Base-by-base conservation (phyloP, 1,284 basidiomycete species). In the Coriolopsis trogii region DNA sequence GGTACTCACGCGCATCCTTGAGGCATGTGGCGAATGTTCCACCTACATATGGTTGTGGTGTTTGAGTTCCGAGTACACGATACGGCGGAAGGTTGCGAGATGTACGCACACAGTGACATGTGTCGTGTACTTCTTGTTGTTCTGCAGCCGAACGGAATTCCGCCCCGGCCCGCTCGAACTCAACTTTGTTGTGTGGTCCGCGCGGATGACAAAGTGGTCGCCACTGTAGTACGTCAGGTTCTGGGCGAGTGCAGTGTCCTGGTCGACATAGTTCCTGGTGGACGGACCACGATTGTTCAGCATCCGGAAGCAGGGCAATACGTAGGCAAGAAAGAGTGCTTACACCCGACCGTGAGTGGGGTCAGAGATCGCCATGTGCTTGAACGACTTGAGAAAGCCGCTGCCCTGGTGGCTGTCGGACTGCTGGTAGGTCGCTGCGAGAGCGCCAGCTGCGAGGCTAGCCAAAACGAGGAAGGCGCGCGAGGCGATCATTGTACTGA, bases 311-410 rank as follows among this genome's bases (percentile, higher is more conserved):
- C 33, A 43, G 21, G 38, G 16, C 16, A 15, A 21, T 15, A 24
- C 36, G 39, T n/a, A 34, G 33, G 7, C n/a, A n/a, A n/a, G n/a
- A 34, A 8, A 5, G 13, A 41, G 36, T 16, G n/a, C 78, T 62
- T 67, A 83, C 82, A 86, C 82, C 51, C 81, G 73, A 28, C 82
- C 82, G 59, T 80, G 70, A 2, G 82, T 82, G 2, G 83, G 82
- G 63, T 84, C 83, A 8, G 73, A 33, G 41, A 80, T 78, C 16
- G 78, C 75, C 61, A 78, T 56, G 58, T 74, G 77, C 23, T 67
- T 66, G 62, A 84, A 84, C 5, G 71, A 67, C 39, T 70, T 63
- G 51, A 78, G 71, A 62, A 85, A 84, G 0, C 66, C 70, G 16
- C 53, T 56, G 21, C 82, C 81, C 26, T 71, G 65, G 60, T 75